Evolutionary conservation across 805 yeast species (phyloP), one percentile per base, ranked within the genome.

Genomic region (Pichia deserticola): DNA sequence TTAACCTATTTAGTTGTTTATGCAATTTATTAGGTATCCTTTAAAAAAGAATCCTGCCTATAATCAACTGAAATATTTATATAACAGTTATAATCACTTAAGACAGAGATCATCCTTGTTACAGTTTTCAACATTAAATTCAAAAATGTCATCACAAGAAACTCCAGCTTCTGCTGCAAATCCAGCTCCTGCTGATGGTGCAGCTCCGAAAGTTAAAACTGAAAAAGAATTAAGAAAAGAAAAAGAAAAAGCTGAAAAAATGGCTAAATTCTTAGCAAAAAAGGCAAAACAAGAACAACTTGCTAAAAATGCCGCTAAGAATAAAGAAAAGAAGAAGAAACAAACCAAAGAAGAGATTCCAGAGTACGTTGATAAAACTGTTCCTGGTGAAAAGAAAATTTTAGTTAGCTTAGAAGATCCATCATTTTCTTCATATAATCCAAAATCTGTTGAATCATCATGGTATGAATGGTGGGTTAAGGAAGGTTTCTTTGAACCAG

Each of bases 381-480:
- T 74, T 44, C 81, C 86, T 3, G 99, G 99, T 54, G 95, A 89
- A 61, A 93, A 92, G 80, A 93, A 93, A 72, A 69, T 83, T 35
- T 78, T 93, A 51, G 85, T 81, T n/a, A 78, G 89, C 36, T 77
- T 93, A 47, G 97, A 92, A 40, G 95, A 90, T 65, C 90, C 96
- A 27, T 82, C 97, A 25, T 80, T 93, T 66, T 90, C 93, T 69
- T 92, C 98, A 9, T 93, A 93, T 69, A 86, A 80, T 61, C 99
- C 99, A 35, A 79, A 80, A 59, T 85, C 84, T 59, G 97, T 93
- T 44, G 99, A 93, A 71, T 84, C 95, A 50, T 87, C 97, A 12
- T 93, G 99, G 99, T 92, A 92, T 70, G 81, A 78, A 20, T 93
- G 99, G 98, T 93, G 99, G 99, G 84, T 79, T 53, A 75, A 85